Base-by-base conservation (phyloP, 768 basidiomycete species). In the Lactarius trivialis region DNA sequence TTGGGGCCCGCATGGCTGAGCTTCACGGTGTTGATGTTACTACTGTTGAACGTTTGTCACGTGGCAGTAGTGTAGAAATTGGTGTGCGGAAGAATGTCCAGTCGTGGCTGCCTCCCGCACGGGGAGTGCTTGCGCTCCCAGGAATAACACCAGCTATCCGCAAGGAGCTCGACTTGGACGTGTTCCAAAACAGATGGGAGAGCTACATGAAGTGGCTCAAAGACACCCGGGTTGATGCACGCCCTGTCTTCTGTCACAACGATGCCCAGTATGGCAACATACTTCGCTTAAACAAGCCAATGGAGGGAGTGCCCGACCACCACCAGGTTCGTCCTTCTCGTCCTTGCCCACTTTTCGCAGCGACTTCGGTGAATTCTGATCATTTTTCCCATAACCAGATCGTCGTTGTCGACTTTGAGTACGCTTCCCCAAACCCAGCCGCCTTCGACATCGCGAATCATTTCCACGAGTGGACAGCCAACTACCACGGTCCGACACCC, bases 321-420 rank as follows among this genome's bases (percentile, higher is more conserved):
- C 85, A 85, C 60, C 85, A 89, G 78, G 91, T 92, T 67, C 66
- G 78, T 73, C 28, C 48, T 58, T 59, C 3, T 28, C 56, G 21
- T 34, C 54, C 56, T 32, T 62, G 48, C 54, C 60, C 53, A 28
- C 60, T 6, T 30, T 30, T 30, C 30, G 30, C 30, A 2, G 30
- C 30, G 30, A 60, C 43, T 60, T 34, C 61, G n/a, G 60, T 32
- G 52, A 32, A 45, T 24, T 52, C 65, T 71, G 55, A 74, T 61
- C 15, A 56, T n/a, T 52, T 54, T n/a, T 48, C 24, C 33, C 51
- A 58, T 43, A 55, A 24, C 55, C 65, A 95, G 90, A 85, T 96
- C 65, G 90, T 96, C 71, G 91, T 96, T 37, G 93, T 97, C 65
- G 97, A 99, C 75, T 98, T 98, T 71, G 97, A 99, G 76, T 99